These are phyloP conservation scores for Stephanodiscus triporus DNA, from an alignment of 108 stramenopile genomes.

Conservation along the genomic window DNA sequence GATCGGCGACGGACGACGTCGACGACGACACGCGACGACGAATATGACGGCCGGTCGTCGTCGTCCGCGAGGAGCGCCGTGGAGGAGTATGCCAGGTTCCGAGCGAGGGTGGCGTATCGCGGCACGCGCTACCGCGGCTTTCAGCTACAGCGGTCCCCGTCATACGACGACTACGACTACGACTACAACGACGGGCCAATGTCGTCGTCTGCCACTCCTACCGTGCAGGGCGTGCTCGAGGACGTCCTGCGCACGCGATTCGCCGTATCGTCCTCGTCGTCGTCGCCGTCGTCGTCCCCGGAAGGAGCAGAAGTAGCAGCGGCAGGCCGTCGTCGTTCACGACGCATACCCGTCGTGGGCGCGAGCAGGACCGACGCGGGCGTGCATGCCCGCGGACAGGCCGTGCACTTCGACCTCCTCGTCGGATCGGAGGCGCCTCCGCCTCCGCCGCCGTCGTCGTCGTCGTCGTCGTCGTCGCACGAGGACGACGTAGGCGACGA, in stretches of 20 bases:
- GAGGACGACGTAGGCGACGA: not conserved
- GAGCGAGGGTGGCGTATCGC: slow-evolving; percentile 23
- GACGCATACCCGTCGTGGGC: slow-evolving; percentile 68
- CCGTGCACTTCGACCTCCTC: slow-evolving; percentile 83
- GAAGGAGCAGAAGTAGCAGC: too few species aligned
- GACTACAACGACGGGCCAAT: too few species aligned
- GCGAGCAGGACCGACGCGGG: slow-evolving; percentile 85
- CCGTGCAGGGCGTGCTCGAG: slow-evolving; percentile 70
- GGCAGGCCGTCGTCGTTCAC: too few species aligned
- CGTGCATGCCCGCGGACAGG: slow-evolving; percentile 86
- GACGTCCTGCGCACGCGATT: slow-evolving; percentile 60
- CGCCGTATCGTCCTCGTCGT: not conserved
- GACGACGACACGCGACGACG: too few species aligned
- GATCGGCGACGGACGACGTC: too few species aligned
- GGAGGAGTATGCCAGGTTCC: slow-evolving; percentile 23
- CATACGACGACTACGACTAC: too few species aligned
- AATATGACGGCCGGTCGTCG: too few species aligned
- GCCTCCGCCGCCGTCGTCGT: slow-evolving; percentile 13
- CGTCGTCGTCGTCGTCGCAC: slow-evolving; percentile 12
- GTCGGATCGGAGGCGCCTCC: slow-evolving; percentile 21
- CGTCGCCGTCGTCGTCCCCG: too few species aligned
- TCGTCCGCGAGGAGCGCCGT: too few species aligned
- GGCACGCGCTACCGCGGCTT: slow-evolving; percentile 36
- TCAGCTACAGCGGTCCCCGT: slow-evolving; percentile 22
- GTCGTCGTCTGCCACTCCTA: not conserved